phyloP scores from a whole-genome alignment of 2,329 filamentous ascomycete genomes.

The Fusarium sp. region DNA sequence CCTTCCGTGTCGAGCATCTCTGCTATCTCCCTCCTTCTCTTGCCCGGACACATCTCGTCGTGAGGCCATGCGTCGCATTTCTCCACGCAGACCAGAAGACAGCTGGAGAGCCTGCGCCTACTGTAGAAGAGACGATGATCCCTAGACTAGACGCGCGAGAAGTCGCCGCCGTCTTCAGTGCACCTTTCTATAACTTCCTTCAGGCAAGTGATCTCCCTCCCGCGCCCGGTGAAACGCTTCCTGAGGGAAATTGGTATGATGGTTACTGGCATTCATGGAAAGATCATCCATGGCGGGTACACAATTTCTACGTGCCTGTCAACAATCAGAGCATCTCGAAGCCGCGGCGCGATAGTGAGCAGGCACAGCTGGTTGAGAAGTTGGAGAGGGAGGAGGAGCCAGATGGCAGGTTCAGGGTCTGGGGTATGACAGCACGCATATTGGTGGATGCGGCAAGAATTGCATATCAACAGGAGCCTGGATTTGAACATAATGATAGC shows the following conservation, averaged over 20 bases:
- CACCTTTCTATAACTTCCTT: conserved; percentile 88
- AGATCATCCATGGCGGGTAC: conserved; percentile 83
- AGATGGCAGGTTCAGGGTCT: conserved; percentile 81
- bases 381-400: conserved; percentile 65
- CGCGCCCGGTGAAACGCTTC: conserved; percentile 56
- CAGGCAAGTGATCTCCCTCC: conserved; percentile 69
- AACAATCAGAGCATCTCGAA: conserved; percentile 78
- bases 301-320: conserved; percentile 93
- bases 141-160: conserved; percentile 89
- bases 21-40: conserved; percentile 86
- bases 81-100: conserved; percentile 73
- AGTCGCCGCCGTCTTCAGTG: conserved; percentile 94
- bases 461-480: conserved; percentile 85
- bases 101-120: conserved; percentile 53
- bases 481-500: conserved; percentile 79
- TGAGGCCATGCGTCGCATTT: conserved; percentile 83
- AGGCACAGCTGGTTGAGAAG: conserved; percentile 61
- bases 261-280: conserved; percentile 88
- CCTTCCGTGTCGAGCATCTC: conserved; percentile 89
- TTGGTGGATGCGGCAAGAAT: conserved; percentile 89
- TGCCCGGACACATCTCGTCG: conserved; percentile 80
- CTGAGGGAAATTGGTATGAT: conserved; percentile 82
- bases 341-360: conserved; percentile 61
- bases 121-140: conserved; percentile 79
- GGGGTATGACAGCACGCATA: conserved; percentile 95